A percentile compares a stretch with the other conserved stretches of the same genome.
Evolutionary conservation across 331 rosid species (phyloP).

Genomic region (Quercus tomentella): DNA sequence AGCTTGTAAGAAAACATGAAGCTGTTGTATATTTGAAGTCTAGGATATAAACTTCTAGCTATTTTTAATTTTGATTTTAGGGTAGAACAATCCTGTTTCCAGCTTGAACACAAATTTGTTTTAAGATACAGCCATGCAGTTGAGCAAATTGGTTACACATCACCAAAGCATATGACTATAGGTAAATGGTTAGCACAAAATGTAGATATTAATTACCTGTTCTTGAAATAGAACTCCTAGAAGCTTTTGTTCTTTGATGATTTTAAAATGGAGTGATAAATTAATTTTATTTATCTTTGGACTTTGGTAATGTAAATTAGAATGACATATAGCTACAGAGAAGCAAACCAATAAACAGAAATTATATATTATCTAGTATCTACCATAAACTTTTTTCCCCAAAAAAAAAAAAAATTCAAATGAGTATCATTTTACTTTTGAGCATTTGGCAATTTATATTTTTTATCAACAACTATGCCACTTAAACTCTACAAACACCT

Average conservation of each 20-base stretch:
- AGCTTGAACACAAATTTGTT: background rate
- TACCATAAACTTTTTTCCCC: no score
- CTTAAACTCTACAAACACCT: no score
- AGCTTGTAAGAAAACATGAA: conserved; percentile 30
- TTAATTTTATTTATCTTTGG: background rate
- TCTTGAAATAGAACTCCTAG: background rate
- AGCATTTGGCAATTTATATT: no score
- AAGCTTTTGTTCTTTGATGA: background rate
- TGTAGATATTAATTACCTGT: background rate
- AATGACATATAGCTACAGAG: background rate
- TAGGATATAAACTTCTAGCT: background rate
- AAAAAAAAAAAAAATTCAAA: no score
- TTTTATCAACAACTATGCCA: no score
- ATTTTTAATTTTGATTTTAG: background rate
- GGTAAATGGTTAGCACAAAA: background rate
- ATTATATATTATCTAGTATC: no score
- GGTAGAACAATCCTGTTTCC: background rate
- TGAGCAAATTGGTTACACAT: background rate
- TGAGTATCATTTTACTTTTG: no score
- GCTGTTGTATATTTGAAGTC: background rate
- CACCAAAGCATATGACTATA: background rate
- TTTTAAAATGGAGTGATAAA: background rate
- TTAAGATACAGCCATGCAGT: background rate
- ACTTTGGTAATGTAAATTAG: background rate
- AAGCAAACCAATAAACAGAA: background rate